Evolutionary conservation across 73 alveolate genomes (phyloP), one percentile per base, ranked within the genome.

Genomic region (Paramecium bursaria): DNA sequence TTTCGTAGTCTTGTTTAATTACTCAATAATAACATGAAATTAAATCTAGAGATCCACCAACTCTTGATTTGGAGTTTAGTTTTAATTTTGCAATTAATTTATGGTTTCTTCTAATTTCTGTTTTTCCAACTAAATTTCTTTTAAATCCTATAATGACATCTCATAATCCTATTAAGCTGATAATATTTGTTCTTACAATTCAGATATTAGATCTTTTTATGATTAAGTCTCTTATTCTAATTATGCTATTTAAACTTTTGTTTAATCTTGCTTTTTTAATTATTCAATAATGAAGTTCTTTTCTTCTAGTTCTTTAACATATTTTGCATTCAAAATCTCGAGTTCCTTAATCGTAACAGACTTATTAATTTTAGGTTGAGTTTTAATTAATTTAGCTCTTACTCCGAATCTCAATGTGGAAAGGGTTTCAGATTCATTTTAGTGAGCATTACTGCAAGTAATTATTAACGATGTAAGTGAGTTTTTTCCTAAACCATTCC

Each of bases 401-500:
- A 90, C 92, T 10, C 99, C 98, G 85, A 97, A 97, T 48, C 98
- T 85, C 22, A 97, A 85, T 19, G 99, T 95, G 22, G 97, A 88
- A 19, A 97, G 80, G 15, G 99, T 95, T 90, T 97, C 99, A 60
- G 90, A 54, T 57, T 92, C 97, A 76, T 92, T 95, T 67, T 91
- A 91, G 44, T 94, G 91, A 25, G 89, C 50, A 4, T 96, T 95
- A 15, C 94, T 75, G 14, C 96, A 87, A 1, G 94, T 88, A 33
- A 95, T 97, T 27, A 97, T 93, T 48, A 97, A 85, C 49, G 98
- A 91, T 27, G 99, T 97, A 77, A 91, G 85, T 19, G 98, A 94
- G 67, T 97, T 97, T 22, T 98, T 99, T 25, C 99, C 98, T 30
- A 97, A 75, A 13, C 99, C 94, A 49, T 97, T 98, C 76, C 96